A percentile compares a stretch with the other conserved stretches of the same genome.
phyloP scores from a whole-genome alignment of 129 eudicot genomes.

The Tagetes erecta region DNA sequence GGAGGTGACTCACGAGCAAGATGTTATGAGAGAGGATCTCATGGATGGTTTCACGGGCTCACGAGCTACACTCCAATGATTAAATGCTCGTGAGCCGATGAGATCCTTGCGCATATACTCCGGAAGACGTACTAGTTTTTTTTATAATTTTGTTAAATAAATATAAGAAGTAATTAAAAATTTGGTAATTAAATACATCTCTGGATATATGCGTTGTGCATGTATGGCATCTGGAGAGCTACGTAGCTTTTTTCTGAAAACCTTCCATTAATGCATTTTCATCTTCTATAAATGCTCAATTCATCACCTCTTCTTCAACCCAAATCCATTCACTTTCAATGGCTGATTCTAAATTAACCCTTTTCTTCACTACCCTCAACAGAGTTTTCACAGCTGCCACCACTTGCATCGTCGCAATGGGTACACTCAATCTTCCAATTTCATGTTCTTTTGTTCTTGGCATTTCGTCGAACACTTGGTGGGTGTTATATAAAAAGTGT shows the following conservation, averaged over 20 bases:
- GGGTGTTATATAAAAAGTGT: not conserved
- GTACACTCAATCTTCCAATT: conserved; percentile 32
- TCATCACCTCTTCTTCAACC: conserved; percentile 3
- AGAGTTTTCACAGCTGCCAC: conserved; percentile 31
- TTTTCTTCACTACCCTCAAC: conserved; percentile 31
- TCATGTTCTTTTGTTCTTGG: not conserved
- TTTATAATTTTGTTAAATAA: no score
- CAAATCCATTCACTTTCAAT: conserved; percentile 5
- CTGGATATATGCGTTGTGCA: conserved; percentile 30
- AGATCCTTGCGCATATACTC: no score
- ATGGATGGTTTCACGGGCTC: no score
- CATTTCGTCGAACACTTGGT: conserved; percentile 26
- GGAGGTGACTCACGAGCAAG: no score
- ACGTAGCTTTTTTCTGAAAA: conserved; percentile 34
- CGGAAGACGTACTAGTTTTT: no score
- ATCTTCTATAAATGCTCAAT: conserved; percentile 28
- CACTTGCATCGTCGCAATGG: conserved; percentile 55
- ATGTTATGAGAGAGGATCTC: no score
- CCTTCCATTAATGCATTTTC: conserved; percentile 32
- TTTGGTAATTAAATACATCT: not conserved
- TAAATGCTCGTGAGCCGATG: no score
- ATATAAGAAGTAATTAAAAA: not conserved
- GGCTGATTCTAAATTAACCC: conserved; percentile 19
- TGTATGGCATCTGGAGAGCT: conserved; percentile 42
- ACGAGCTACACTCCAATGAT: no score